phyloP scores from a whole-genome alignment of 306 rosid genomes.

The Begonia peltatifolia region DNA sequence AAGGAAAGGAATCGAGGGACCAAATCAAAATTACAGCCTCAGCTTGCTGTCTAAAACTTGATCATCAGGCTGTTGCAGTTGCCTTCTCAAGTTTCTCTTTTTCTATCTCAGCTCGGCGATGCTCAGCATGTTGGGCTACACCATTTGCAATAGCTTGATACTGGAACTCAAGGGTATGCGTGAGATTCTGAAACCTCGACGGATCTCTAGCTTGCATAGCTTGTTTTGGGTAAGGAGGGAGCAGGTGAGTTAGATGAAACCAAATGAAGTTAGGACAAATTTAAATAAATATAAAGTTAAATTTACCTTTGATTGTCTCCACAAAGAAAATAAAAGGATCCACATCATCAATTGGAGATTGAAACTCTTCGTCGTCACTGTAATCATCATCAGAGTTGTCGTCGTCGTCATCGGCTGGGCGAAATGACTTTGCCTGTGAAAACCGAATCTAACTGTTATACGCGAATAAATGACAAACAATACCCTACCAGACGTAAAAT shows the following conservation, averaged over 20 bases:
- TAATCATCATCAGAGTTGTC: constrained; percentile 80
- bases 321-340: constrained; percentile 92
- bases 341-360: constrained; percentile 92
- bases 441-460: not conserved
- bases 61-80: constrained; percentile 42
- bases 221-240: constrained; percentile 7
- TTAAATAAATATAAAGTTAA: not conserved
- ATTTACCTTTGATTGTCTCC: constrained; percentile 66
- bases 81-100: constrained; percentile 78
- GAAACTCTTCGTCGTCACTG: constrained; percentile 94
- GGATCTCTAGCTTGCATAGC: constrained; percentile 66
- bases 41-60: constrained; percentile 9
- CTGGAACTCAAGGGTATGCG: constrained; percentile 66
- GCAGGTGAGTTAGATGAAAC: not conserved
- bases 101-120: constrained; percentile 69
- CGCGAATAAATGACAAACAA: too few species aligned
- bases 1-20: constrained; percentile 18
- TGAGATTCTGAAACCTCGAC: constrained; percentile 65
- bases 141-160: constrained; percentile 87
- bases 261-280: not conserved
- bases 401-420: constrained; percentile 43
- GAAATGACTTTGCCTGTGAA: constrained; percentile 67
- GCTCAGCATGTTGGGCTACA: constrained; percentile 87
- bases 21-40: constrained; percentile 28
- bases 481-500: too few species aligned